A percentile compares a stretch with the other conserved stretches of the same genome.
Conservation (phyloP, 768 basidiomycete species). For the Russula earlei region DNA sequence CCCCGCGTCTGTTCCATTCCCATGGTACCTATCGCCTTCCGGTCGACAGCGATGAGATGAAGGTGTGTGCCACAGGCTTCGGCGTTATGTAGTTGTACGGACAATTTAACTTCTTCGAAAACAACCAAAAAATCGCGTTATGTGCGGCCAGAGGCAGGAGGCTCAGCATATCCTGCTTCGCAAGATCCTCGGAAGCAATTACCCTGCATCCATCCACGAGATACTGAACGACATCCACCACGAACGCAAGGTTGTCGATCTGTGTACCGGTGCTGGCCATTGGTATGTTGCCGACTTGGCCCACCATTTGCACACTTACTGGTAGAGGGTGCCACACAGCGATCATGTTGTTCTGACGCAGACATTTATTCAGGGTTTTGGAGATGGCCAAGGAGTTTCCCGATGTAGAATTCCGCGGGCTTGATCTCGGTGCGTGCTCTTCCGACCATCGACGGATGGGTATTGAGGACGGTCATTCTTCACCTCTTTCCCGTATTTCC, state of each 20-base stretch:
- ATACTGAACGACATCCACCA: slow-evolving; percentile 36
- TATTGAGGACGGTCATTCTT: background rate
- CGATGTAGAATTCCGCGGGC: slow-evolving; percentile 52
- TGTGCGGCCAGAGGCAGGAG: slow-evolving; percentile 3
- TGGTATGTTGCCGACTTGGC: slow-evolving; percentile 41
- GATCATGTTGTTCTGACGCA: background rate
- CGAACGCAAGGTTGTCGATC: slow-evolving; percentile 49
- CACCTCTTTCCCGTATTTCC: background rate
- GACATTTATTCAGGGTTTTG: slow-evolving; percentile 43
- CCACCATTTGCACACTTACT: no score
- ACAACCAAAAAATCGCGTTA: background rate
- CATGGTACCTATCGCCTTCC: slow-evolving; percentile 60
- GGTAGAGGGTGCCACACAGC: no score
- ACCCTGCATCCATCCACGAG: slow-evolving; percentile 49
- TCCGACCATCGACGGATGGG: background rate
- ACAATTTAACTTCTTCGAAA: background rate
- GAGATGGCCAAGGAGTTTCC: slow-evolving; percentile 65
- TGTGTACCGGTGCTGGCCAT: slow-evolving; percentile 67
- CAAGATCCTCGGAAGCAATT: slow-evolving; percentile 45
- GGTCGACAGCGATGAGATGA: slow-evolving; percentile 59
- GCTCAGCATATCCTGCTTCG: slow-evolving; percentile 21
- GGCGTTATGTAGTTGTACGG: background rate
- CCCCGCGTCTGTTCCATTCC: slow-evolving; percentile 54
- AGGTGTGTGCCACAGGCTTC: slow-evolving; percentile 35
- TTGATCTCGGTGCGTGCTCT: slow-evolving; percentile 60